Base-by-base conservation (phyloP, 768 basidiomycete species). In the Kwoniella bestiolae region DNA sequence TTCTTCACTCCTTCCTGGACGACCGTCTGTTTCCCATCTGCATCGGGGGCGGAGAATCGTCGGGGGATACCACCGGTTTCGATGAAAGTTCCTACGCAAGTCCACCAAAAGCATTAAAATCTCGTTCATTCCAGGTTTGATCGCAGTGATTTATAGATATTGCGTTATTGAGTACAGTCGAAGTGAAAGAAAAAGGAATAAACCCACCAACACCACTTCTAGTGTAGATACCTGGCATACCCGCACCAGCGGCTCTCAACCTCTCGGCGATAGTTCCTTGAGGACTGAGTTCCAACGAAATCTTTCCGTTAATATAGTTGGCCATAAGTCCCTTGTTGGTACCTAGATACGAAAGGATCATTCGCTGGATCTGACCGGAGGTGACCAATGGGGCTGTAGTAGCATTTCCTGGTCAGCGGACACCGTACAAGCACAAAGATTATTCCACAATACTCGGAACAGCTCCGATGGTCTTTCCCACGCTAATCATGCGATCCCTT, bases 221-320 rank as follows among this genome's bases (percentile, higher is more conserved):
- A 12, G 78, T 79, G 60, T 68, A 76, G 46, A 79, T 67, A 12
- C 71, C 78, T 26, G 78, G 78, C 68, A 78, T 76, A 41, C 78
- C 76, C 5, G 74, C 71, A 7, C 71, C 78, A 3, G 66, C 78
- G 11, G 76, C 67, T 58, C 76, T 51, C 29, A 79, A 57, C 51
- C 78, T 55, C 56, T 79, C 78, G 52, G 76, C 76, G 26, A 79
- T 67, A 2, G 78, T 76, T 11, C 78, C 78, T 52, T 79, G 78
- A 4, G 78, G 78, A 55, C 62, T 65, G 6, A 79, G 64, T 63
- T 79, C 78, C n/a, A 79, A 35, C 5, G 69, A 23, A 14, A 79
- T 69, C 31, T 77, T 63, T 16, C 78, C 78, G 8, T 61, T 35
- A 21, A 77, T 65, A 46, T 79, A 79, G 21, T 70, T 69, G 44